A percentile compares a stretch with the other conserved stretches of the same genome.
Evolutionary conservation across 192 early-diverging fungal species (phyloP).

Genomic region (Bifiguratus adelaidae): DNA sequence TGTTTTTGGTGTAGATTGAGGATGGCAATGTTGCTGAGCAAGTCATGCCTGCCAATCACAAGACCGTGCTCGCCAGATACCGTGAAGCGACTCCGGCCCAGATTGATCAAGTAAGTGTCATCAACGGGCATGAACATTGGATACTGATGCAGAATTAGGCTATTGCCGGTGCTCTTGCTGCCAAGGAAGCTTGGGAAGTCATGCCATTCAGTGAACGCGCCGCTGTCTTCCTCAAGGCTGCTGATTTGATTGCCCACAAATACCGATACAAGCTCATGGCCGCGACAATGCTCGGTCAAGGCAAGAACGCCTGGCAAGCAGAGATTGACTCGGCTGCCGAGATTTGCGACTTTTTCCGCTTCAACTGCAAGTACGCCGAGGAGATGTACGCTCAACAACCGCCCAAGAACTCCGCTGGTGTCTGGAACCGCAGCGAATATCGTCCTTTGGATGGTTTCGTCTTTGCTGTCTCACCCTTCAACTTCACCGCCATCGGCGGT

Average conservation of each 20-base stretch:
- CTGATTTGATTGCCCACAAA: conserved; percentile 82
- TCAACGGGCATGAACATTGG: conserved; percentile 3
- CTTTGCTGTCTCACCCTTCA: conserved; percentile 95
- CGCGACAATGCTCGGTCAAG: conserved; percentile 96
- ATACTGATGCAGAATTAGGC: conserved; percentile 30
- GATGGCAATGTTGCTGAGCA: conserved; percentile 62
- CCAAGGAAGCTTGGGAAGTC: conserved; percentile 83
- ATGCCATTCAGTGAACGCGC: conserved; percentile 90
- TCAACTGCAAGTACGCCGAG: conserved; percentile 87
- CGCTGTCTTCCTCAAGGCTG: conserved; percentile 96
- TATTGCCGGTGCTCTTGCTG: conserved; percentile 76
- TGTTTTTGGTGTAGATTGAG: conserved; percentile 31
- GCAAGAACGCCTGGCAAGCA: conserved; percentile 98
- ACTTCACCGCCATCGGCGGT: conserved; percentile 98
- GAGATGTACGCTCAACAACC: conserved; percentile 94
- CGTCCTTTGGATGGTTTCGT: conserved; percentile 97
- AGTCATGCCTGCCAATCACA: conserved; percentile 75
- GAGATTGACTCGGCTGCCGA: conserved; percentile 98
- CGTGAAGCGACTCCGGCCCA: conserved; percentile 68
- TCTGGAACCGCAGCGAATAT: conserved; percentile 96
- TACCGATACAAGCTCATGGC: conserved; percentile 89
- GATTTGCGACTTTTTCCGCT: conserved; percentile 89
- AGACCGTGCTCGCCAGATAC: conserved; percentile 68
- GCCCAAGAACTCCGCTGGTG: conserved; percentile 66
- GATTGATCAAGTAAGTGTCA: conserved; percentile 31